Percentiles rank a stretch among this genome's conserved stretches.
These are phyloP conservation scores for Phytophthora cryptogea DNA, from an alignment of 352 stramenopile species.

Conservation along the genomic window DNA sequence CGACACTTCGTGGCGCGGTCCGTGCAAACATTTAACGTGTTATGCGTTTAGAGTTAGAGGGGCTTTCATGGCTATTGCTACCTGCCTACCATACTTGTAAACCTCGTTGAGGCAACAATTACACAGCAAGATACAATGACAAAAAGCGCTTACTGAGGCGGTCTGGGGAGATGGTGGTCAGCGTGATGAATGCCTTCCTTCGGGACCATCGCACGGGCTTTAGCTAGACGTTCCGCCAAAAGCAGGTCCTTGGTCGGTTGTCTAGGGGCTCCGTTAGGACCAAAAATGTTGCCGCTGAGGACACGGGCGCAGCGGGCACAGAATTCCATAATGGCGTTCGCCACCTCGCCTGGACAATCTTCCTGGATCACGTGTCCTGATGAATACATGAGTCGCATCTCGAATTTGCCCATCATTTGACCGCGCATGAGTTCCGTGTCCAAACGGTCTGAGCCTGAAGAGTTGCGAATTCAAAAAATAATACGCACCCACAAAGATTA, in stretches of 20 bases:
- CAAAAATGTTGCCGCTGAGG: slow-evolving; percentile 43
- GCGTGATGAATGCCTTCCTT: slow-evolving; percentile 30
- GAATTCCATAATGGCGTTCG: slow-evolving; percentile 71
- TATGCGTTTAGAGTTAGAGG: slow-evolving; percentile 36
- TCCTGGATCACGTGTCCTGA: slow-evolving; percentile 91
- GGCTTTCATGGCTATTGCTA: slow-evolving; percentile 4
- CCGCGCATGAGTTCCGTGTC: slow-evolving; percentile 88
- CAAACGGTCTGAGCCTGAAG: slow-evolving; percentile 80
- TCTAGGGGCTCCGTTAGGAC: slow-evolving; percentile 25
- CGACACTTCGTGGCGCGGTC: slow-evolving; percentile 53
- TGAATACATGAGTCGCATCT: slow-evolving; percentile 85
- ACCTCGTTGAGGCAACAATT: slow-evolving; percentile 20
- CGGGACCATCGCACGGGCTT: slow-evolving; percentile 66
- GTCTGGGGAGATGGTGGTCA: slow-evolving; percentile 12
- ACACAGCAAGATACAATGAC: slow-evolving; percentile 24
- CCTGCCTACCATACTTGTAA: slow-evolving; percentile 31
- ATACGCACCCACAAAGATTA: too few relatives aligned
- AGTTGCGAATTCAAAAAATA: too few relatives aligned
- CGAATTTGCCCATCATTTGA: slow-evolving; percentile 93
- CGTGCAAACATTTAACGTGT: slow-evolving; percentile 40
- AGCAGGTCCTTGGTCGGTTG: slow-evolving; percentile 40
- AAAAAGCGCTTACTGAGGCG: slow-evolving; percentile 14
- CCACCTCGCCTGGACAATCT: slow-evolving; percentile 79
- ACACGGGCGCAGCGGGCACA: slow-evolving; percentile 52
- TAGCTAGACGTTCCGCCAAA: slow-evolving; percentile 57